Base-by-base conservation (phyloP, 805 yeast species). In the Cyberlindnera mrakii region DNA sequence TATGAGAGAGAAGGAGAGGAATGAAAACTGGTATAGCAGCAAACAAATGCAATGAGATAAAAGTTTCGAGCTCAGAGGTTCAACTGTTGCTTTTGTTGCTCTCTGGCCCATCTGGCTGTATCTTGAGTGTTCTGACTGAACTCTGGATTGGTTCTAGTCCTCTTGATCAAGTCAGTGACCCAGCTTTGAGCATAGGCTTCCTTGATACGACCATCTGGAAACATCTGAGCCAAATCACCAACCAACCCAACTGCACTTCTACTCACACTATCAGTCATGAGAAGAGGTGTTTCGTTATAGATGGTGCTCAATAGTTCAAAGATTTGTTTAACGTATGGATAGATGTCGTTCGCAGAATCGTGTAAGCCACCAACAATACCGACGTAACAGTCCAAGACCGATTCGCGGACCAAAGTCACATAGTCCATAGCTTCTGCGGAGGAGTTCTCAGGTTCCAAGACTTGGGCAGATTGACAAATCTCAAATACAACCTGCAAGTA, bases 81-180 rank as follows among this genome's bases (percentile, higher is more conserved):
- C 36, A 51, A 33, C 45, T 55, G 61, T 38, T 43, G 47, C 37
- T 52, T 57, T 40, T 53, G 60, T 49, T 68, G 96, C 57, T 85
- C 96, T 53, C 93, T 78, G 14, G 99, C 97, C 98, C 98, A 93
- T 66, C 90, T 78, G 8, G 97, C 97, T n/a, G 96, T 86, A 57
- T 85, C 93, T 60, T 78, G 80, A 11, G 97, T 88, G 43, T 73
- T 67, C 54, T 76, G 78, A 30, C 78, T 70, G 59, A 80, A 85
- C 29, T 70, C 54, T 48, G 75, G 71, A 59, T 81, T 82, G 42
- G 77, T 58, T 63, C 93, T 78, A 18, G 90, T 82, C 58, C 72
- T 77, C 61, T 79, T 82, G 59, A 93, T 82, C 59, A 86, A 77
- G 20, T 78, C 82, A 6, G 84, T 67, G 23, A 93, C 79, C 96